Evolutionary conservation across 139 green algal species (phyloP), one percentile per base, ranked within the genome.

Genomic region (Picochlorum sp.): DNA sequence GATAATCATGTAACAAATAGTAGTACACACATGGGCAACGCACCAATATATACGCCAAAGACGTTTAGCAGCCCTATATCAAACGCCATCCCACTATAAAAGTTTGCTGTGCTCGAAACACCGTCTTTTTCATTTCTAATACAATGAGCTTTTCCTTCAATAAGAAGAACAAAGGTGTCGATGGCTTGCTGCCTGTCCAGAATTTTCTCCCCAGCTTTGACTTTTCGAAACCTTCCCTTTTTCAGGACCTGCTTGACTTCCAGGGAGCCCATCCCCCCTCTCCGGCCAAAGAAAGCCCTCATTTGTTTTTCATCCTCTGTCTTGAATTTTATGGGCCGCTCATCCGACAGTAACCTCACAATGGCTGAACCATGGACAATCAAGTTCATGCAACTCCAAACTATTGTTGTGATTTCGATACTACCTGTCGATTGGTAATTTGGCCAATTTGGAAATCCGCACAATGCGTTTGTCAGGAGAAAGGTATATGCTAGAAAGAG

Each of bases 261-360:
- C 10, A 77, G 58, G 4, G 63, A 28, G 11, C 26, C 24, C 71
- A 77, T 77, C 30, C 71, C 71, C 4, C 44, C 41, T 26, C 71
- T 23, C 4, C 71, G 71, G 50, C 65, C 63, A 26, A 77, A 66
- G 37, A 71, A 71, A 13, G 63, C 34, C 59, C 68, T 70, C 49
- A 77, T 49, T 57, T 77, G 68, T 62, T 77, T 66, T 63, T 77
- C 71, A n/a, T 77, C 71, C 30, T 66, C 59, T 4, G 6, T 37
- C 4, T 16, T 37, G 18, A 77, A 77, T 10, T 20, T 50, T 23
- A 77, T 72, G n/a, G 31, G 57, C 7, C 71, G 49, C 67, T 77
- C 67, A n/a, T 77, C 71, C 14, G n/a, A 63, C 21, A 77, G 11
- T 6, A 72, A 69, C 15, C 57, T 58, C 10, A n/a, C 34, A 11